Conservation (phyloP, 768 basidiomycete genomes). For the Podaxis sp. region DNA sequence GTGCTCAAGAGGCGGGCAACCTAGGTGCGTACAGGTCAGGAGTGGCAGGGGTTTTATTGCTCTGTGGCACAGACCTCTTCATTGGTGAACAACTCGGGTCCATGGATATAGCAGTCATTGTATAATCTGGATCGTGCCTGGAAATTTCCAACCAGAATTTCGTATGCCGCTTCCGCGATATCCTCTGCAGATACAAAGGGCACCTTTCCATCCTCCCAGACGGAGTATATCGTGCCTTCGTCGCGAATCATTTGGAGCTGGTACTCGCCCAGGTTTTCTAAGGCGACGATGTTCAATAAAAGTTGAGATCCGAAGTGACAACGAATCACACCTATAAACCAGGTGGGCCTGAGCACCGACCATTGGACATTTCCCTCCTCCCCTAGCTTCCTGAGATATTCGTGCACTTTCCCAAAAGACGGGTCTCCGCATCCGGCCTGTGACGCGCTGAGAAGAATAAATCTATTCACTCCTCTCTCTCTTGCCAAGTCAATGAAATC, state of each 20-base stretch:
- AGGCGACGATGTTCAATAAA: neutral
- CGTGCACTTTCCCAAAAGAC: conserved; percentile 30
- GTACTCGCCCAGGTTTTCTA: conserved; percentile 31
- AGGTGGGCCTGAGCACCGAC: conserved; percentile 34
- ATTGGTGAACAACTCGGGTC: conserved; percentile 30
- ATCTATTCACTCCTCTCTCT: conserved; percentile 27
- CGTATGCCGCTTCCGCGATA: conserved; percentile 32
- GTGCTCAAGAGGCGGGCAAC: conserved; percentile 26
- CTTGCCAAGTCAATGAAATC: conserved; percentile 30
- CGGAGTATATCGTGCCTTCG: conserved; percentile 26
- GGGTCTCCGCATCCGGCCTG: conserved; percentile 8
- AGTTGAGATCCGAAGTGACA: neutral
- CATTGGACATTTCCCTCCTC: conserved; percentile 32
- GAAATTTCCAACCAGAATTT: conserved; percentile 24
- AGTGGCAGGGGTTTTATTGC: too few species aligned
- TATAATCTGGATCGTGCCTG: conserved; percentile 22
- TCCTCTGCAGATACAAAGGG: conserved; percentile 32
- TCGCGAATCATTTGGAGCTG: conserved; percentile 24
- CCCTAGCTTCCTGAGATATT: conserved; percentile 30
- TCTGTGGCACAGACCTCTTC: conserved; percentile 26
- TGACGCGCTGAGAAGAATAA: conserved; percentile 27
- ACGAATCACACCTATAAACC: conserved; percentile 33
- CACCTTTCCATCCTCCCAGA: conserved; percentile 26
- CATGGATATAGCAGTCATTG: conserved; percentile 30
- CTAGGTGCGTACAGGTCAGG: conserved; percentile 15